Base-by-base conservation (phyloP, 2,329 filamentous ascomycete species). In the Claviceps citrina region DNA sequence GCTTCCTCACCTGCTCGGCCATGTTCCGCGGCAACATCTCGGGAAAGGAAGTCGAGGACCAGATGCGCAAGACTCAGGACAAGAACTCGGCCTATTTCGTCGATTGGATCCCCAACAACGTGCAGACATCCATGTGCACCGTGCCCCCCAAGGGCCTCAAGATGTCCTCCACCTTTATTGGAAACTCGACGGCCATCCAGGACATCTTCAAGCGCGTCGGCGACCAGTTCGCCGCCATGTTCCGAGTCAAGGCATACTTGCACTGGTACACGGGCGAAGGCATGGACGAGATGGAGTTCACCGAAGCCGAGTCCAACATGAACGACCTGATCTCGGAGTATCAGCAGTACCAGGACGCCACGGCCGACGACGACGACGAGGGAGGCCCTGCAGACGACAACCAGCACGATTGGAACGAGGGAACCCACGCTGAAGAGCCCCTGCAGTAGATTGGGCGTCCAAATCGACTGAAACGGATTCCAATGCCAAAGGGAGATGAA, bases 281-380 rank as follows among this genome's bases (percentile, higher is more conserved):
- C 73, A 96, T 98, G 91, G 91, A 98, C 70, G 91, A 96, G 81
- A 96, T 96, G 91, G 91, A 98, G 74, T 98, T 98, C 75, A 96
- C 91, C 62, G 91, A 96, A 77, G 91, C 91, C 55, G 91, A 96
- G 79, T 93, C 84, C 70, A 98, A 98, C 76, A 96, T 98, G 89
- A 96, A 96, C 75, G 91, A 98, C 67, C 73, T 98, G 62, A 87
- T 96, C 57, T 93, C 86, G 48, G 91, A 98, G 68, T 96, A 96
- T 74, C 91, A 96, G 78, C 91, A 98, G 69, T 96, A 96, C 78
- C 91, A 96, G 78, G 91, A 96, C 67, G 91, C 91, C 62, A 83
- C 84, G 56, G 77, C 94, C 66, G 93, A 89, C 47, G 91, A 96
- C 68, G 89, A 94, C 68, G 85, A 89, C 46, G 91, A 96, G 68